Base-by-base conservation (phyloP, 78 protist species). In the Tieghemostelium lacteum region DNA sequence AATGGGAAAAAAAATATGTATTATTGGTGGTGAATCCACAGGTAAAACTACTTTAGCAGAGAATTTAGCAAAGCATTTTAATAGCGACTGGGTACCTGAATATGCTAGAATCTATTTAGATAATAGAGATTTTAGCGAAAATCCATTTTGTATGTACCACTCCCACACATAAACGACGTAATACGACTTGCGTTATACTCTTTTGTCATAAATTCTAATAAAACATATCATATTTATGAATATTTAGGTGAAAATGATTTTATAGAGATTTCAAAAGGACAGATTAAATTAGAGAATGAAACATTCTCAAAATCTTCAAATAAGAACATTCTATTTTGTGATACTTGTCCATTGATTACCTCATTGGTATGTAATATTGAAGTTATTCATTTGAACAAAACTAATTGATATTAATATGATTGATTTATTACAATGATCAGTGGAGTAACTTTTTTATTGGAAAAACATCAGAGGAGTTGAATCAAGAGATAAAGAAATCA, bases 391-490 rank as follows among this genome's bases (percentile, higher is more conserved):
- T 6, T 14, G 6, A 14, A 45, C 52, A 6, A 45, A 45, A 10
- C 10, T 45, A 45, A 45, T 14, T 45, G 52, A 67, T 22, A 42
- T 24, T 24, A 28, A 61, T 3, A n/a, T 67, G 42, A 6, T 67
- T 10, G 10, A 61, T 57, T 60, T 42, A 17, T 6, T 52, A 22
- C n/a, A 4, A 29, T 20, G 1, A 22, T 24, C 2, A 76, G 77
- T 83, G 89, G 89, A 83, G 89, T 58, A 31, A 66, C 8, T 69
- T 62, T 29, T 34, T 83, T 4, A 83, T 83, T 37, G 89, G 89
- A 20, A 19, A 50, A 14, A n/a, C 52, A 12, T 57, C 71, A 17
- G 29, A 55, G n/a, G 71, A 83, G 31, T 17, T 70, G 37, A 1
- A 24, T 24, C 16, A 49, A 19, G 24, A 57, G 1, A 74, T 57